These are phyloP conservation scores for Apostasia shenzhenica DNA, from an alignment of 106 monocot species.

Conservation along the genomic window DNA sequence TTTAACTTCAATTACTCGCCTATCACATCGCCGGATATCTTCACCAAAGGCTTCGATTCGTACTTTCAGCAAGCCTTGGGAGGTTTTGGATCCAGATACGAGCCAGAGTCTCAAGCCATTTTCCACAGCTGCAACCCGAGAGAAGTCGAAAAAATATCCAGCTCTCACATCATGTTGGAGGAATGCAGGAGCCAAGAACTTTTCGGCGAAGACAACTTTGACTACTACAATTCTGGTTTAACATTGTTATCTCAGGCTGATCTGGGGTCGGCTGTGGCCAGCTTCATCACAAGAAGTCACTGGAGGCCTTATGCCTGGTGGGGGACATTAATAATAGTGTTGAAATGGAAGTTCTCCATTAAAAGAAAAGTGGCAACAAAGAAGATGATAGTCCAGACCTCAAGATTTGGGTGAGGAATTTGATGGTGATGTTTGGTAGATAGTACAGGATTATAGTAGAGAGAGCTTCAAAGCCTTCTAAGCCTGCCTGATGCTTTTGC, in stretches of 20 bases:
- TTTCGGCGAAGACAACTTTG: slow-evolving; percentile 7
- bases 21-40: slow-evolving; percentile 27
- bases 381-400: slow-evolving; percentile 6
- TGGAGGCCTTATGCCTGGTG: slow-evolving; percentile 25
- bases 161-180: slow-evolving; percentile 26
- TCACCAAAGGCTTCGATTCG: slow-evolving; percentile 13
- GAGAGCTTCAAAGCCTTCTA: neutral
- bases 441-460: neutral
- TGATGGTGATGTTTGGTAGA: neutral
- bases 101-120: slow-evolving; percentile 9
- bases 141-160: slow-evolving; percentile 13
- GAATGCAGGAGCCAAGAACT: slow-evolving; percentile 14
- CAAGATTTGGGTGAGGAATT: neutral
- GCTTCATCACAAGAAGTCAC: slow-evolving; percentile 26
- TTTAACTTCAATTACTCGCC: slow-evolving; percentile 14
- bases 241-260: slow-evolving; percentile 29
- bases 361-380: slow-evolving; percentile 50
- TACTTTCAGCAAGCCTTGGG: slow-evolving; percentile 6
- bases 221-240: slow-evolving; percentile 20
- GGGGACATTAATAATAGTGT: slow-evolving; percentile 41
- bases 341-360: slow-evolving; percentile 60
- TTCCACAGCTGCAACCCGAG: slow-evolving; percentile 3
- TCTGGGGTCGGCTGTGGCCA: slow-evolving; percentile 27
- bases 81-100: slow-evolving; percentile 14
- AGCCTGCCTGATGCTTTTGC: neutral